phyloP scores from a whole-genome alignment of 2,329 filamentous ascomycete genomes.

The Apiospora arundinis region DNA sequence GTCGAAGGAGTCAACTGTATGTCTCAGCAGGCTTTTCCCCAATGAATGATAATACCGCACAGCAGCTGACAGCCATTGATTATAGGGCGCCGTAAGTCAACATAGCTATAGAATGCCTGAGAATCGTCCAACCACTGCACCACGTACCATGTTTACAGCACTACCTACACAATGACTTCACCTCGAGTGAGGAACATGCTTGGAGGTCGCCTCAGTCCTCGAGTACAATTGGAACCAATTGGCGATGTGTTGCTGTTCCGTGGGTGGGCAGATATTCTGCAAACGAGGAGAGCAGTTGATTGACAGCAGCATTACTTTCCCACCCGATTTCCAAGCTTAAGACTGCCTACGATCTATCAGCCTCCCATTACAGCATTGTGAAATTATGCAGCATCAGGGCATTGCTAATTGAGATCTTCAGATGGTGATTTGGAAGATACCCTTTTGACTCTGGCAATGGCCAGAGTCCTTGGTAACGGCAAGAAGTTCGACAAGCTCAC shows the following conservation, averaged over 20 bases:
- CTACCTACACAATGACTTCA: neutral
- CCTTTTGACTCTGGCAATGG: conserved; percentile 73
- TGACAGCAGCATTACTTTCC: neutral
- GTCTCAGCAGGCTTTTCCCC: conserved; percentile 36
- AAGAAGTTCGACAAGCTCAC: conserved; percentile 91
- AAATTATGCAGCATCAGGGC: conserved; percentile 37
- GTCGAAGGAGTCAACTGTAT: conserved; percentile 84
- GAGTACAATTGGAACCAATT: neutral
- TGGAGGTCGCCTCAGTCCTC: neutral
- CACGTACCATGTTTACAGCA: neutral
- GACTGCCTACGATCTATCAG: neutral
- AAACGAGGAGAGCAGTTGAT: neutral
- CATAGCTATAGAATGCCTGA: neutral
- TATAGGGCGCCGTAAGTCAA: conserved; percentile 27
- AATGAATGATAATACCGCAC: neutral
- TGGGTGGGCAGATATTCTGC: neutral
- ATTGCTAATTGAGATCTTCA: neutral
- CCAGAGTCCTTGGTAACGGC: conserved; percentile 52
- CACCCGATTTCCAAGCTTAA: neutral
- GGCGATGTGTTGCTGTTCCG: neutral
- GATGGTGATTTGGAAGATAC: conserved; percentile 95
- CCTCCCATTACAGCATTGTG: conserved; percentile 35
- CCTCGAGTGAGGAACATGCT: neutral
- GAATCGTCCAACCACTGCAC: neutral
- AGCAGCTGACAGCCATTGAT: neutral